phyloP scores from a whole-genome alignment of 2,329 filamentous ascomycete species.

The Fusarium mundagurra region DNA sequence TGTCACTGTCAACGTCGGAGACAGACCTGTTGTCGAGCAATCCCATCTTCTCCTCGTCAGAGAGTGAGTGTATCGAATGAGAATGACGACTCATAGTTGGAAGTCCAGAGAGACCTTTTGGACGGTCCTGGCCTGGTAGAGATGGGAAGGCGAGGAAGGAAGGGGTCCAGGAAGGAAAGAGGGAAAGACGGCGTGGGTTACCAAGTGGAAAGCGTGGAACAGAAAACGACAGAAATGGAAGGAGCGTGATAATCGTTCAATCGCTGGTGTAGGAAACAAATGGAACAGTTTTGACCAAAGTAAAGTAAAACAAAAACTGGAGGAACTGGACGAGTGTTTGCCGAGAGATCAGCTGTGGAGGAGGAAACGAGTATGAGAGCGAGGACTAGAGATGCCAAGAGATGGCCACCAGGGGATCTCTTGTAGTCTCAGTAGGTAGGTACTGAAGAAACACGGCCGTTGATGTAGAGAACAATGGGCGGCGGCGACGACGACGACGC shows the following conservation, averaged over 20 bases:
- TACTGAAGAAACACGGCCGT: constrained; percentile 7
- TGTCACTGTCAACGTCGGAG: constrained; percentile 56
- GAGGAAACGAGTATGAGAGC: constrained; percentile 11
- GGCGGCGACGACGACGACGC: neutral
- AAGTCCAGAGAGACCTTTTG: neutral
- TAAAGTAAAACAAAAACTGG: neutral
- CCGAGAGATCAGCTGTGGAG: constrained; percentile 6
- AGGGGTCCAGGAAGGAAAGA: neutral
- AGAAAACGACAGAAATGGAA: constrained; percentile 17
- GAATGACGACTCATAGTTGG: constrained; percentile 53
- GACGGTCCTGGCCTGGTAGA: neutral
- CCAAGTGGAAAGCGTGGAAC: constrained; percentile 1
- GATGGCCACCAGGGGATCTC: constrained; percentile 30
- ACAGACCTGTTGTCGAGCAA: constrained; percentile 56
- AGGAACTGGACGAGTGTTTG: constrained; percentile 9
- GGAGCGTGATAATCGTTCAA: constrained; percentile 9
- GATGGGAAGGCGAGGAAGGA: constrained; percentile 9
- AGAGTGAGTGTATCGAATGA: constrained; percentile 47
- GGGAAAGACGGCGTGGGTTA: neutral
- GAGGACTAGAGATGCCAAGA: constrained; percentile 31
- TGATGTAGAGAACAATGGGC: neutral
- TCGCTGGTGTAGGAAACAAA: neutral
- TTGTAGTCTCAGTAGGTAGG: constrained; percentile 13
- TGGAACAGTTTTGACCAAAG: neutral
- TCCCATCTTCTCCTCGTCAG: constrained; percentile 56